phyloP scores from a whole-genome alignment of 805 yeast genomes.

The Candida boleticola region DNA sequence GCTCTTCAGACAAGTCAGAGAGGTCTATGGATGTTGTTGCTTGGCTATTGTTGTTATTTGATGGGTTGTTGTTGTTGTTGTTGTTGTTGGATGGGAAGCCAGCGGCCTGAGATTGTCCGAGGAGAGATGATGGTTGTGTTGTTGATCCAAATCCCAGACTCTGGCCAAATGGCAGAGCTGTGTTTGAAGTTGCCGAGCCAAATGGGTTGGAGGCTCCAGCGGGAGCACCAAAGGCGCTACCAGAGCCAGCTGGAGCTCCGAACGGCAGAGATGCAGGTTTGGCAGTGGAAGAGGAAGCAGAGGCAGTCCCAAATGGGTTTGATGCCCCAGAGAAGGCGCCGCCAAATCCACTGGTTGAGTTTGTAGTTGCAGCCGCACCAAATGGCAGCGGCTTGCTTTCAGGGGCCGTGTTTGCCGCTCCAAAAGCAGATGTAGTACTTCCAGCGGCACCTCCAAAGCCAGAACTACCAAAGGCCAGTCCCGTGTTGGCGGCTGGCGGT shows the following conservation, averaged over 20 bases:
- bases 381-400: constrained; percentile 6
- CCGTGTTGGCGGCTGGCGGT: neutral
- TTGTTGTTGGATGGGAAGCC: neutral
- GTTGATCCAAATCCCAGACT: no score
- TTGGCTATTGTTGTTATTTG: neutral
- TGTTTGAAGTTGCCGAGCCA: neutral
- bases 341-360: constrained; percentile 1
- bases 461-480: constrained; percentile 18
- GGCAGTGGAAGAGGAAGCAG: constrained; percentile 2
- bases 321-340: no score
- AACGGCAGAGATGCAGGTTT: constrained; percentile 2
- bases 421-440: constrained; percentile 5
- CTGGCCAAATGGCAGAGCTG: constrained; percentile 8
- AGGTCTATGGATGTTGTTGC: constrained; percentile 9
- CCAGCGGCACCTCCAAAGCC: constrained; percentile 8
- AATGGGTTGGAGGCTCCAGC: no score
- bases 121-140: no score
- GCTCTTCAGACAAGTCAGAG: constrained; percentile 42
- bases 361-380: constrained; percentile 9
- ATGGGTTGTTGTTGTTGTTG: constrained; percentile 14
- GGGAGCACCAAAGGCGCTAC: no score
- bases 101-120: no score
- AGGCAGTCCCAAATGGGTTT: constrained; percentile 9
- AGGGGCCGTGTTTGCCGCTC: constrained; percentile 2
- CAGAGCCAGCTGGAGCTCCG: constrained; percentile 4